Evolutionary conservation across 768 basidiomycete species (phyloP).

Genomic region (Collybia nuda): DNA sequence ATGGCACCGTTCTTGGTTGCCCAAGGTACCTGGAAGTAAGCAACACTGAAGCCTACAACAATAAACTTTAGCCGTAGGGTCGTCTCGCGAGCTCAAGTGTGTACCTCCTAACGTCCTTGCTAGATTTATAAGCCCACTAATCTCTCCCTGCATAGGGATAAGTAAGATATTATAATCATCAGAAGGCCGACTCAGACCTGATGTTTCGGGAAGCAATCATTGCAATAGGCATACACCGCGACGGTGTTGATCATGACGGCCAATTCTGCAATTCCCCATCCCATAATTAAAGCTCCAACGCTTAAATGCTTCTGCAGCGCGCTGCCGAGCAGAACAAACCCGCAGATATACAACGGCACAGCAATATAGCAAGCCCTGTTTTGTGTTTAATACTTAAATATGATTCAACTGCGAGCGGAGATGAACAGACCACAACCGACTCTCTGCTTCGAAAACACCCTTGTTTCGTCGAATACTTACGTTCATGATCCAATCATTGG

Average conservation of each 20-base stretch:
- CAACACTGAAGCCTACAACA: constrained; percentile 44
- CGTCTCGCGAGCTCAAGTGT: background rate
- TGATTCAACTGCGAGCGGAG: background rate
- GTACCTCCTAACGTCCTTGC: constrained; percentile 47
- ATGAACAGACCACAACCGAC: constrained; percentile 44
- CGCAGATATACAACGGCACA: constrained; percentile 50
- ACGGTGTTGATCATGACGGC: constrained; percentile 54
- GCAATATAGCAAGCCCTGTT: constrained; percentile 54
- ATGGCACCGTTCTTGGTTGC: constrained; percentile 49
- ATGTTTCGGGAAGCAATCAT: constrained; percentile 47
- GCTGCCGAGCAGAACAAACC: constrained; percentile 52
- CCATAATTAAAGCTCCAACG: constrained; percentile 50
- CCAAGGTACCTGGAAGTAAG: constrained; percentile 61
- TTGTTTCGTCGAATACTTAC: constrained; percentile 29
- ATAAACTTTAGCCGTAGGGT: background rate
- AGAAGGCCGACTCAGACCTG: constrained; percentile 22
- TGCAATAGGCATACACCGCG: constrained; percentile 52
- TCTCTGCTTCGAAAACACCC: constrained; percentile 43
- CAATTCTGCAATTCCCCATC: constrained; percentile 56
- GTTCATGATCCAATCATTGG: constrained; percentile 36
- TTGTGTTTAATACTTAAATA: background rate
- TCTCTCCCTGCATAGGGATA: constrained; percentile 40
- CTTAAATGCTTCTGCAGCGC: constrained; percentile 46
- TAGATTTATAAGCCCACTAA: constrained; percentile 55
- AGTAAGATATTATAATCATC: background rate